Evolutionary conservation across 805 yeast species (phyloP).

Genomic region (Sungouiozyma intestinalis): DNA sequence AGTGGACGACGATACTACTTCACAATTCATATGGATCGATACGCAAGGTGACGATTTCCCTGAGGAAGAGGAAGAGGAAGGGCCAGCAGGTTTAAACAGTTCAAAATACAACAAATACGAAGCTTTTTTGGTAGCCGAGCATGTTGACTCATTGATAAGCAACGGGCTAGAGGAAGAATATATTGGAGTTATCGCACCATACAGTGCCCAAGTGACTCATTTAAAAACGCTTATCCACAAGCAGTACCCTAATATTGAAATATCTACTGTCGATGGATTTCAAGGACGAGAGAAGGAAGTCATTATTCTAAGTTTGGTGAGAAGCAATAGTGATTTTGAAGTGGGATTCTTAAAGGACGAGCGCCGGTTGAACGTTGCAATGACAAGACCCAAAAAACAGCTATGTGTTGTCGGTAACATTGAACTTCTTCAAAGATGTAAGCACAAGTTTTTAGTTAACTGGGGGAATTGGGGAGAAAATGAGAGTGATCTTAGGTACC

Average conservation of each 20-base stretch:
- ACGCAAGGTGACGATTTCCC: conserved; percentile 83
- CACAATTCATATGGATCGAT: conserved; percentile 72
- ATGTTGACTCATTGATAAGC: conserved; percentile 40
- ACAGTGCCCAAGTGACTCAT: conserved; percentile 71
- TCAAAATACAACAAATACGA: conserved; percentile 78
- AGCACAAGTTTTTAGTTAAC: conserved; percentile 38
- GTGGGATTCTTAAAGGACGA: conserved; percentile 78
- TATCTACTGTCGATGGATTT: conserved; percentile 90
- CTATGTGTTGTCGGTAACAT: conserved; percentile 79
- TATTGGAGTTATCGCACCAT: conserved; percentile 87
- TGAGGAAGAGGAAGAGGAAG: conserved; percentile 38
- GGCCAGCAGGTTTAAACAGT: conserved; percentile 16
- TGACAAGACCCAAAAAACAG: conserved; percentile 81
- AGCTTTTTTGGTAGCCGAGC: conserved; percentile 46
- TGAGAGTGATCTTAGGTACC: conserved; percentile 56
- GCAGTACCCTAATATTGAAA: conserved; percentile 43
- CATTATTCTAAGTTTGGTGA: conserved; percentile 67
- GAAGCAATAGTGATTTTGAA: conserved; percentile 61
- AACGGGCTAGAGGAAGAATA: conserved; percentile 43
- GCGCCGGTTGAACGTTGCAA: conserved; percentile 83
- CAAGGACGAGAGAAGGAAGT: conserved; percentile 94
- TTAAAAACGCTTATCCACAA: conserved; percentile 39
- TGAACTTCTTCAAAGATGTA: conserved; percentile 45
- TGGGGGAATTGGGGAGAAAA: conserved; percentile 70
- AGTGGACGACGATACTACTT: conserved; percentile 43